Evolutionary conservation across 139 green algal genomes (phyloP).

Genomic region (Chlamydomonas incerta): DNA sequence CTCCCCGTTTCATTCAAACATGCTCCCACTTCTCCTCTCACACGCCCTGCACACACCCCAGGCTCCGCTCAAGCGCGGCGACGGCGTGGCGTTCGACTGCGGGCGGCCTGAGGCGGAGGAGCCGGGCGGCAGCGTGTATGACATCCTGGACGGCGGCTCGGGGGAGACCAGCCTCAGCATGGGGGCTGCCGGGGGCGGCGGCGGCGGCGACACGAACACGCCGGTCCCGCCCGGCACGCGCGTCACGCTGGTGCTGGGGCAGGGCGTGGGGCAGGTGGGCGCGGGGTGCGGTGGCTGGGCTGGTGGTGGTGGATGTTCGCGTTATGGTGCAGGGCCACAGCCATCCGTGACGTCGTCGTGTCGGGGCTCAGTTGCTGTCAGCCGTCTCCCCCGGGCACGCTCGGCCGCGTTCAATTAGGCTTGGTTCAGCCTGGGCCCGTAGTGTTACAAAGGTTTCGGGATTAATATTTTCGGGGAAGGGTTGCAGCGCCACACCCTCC

Average conservation of each 20-base stretch:
- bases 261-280: constrained; percentile 41
- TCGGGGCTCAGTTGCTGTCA: too few species aligned
- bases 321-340: too few species aligned
- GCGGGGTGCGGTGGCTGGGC: neutral
- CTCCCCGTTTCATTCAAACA: too few species aligned
- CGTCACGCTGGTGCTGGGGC: constrained; percentile 62
- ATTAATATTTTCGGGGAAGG: too few species aligned
- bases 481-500: too few species aligned
- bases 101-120: constrained; percentile 71
- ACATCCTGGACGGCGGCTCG: neutral
- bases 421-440: too few species aligned
- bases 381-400: too few species aligned
- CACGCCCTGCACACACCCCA: neutral
- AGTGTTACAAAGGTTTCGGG: too few species aligned
- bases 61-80: constrained; percentile 69
- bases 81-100: constrained; percentile 86
- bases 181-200: neutral
- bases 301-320: too few species aligned
- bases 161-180: neutral
- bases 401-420: too few species aligned
- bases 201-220: neutral
- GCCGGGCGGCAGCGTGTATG: constrained; percentile 65
- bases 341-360: too few species aligned
- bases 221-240: neutral
- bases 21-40: neutral